Conservation (phyloP, 2,329 filamentous ascomycete species). For the Paramyrothecium sp. region DNA sequence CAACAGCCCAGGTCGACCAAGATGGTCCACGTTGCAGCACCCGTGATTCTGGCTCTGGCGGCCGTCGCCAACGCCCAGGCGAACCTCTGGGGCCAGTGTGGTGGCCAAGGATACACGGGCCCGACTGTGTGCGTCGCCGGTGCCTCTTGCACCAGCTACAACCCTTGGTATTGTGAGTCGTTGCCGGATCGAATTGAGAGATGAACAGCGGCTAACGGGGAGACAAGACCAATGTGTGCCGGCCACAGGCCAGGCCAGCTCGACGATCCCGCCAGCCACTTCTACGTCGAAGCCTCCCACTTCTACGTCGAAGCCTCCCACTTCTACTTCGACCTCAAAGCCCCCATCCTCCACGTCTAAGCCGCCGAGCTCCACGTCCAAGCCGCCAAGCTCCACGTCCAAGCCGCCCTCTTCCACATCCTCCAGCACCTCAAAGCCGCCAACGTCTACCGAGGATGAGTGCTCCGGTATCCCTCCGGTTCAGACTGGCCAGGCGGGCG, state of each 20-base stretch:
- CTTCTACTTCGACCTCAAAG: background rate
- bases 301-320: background rate
- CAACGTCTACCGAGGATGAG: background rate
- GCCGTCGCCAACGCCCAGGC: slow-evolving; percentile 1
- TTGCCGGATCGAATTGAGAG: background rate
- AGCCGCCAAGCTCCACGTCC: background rate
- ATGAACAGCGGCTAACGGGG: background rate
- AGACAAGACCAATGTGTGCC: background rate
- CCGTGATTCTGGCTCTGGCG: background rate
- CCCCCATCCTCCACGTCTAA: background rate
- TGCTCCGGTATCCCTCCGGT: slow-evolving; percentile 2
- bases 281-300: background rate
- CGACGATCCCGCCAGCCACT: background rate
- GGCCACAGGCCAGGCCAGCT: background rate
- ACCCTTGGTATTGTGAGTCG: background rate
- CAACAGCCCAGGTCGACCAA: background rate
- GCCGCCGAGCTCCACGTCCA: background rate
- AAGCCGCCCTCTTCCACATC: background rate
- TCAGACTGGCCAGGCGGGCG: background rate
- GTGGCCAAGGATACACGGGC: background rate
- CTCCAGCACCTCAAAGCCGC: background rate
- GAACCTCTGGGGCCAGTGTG: background rate
- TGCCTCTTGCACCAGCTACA: background rate
- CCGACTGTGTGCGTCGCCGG: background rate
- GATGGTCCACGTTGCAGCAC: background rate